Base-by-base conservation (phyloP, 192 early-diverging fungal species). In the Haplosporangium gracile region DNA sequence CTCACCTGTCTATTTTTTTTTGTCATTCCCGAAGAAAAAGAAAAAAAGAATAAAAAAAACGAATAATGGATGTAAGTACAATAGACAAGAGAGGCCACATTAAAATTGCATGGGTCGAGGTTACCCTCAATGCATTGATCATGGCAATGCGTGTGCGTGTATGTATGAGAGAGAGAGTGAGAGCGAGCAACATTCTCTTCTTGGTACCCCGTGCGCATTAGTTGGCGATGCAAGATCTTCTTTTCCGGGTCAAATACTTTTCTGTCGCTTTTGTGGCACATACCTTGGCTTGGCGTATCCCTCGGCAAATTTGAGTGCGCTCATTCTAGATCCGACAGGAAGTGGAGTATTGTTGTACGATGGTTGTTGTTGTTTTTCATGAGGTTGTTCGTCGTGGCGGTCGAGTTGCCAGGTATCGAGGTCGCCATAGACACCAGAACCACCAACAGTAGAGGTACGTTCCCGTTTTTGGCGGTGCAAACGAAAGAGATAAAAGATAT, bases 221-320 rank as follows among this genome's bases (percentile, higher is more conserved):
- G 1, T 57, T 57, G n/a, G 22, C 49, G 20, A 51, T 20, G 49
- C 49, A 20, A 51, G 3, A 51, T 51, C 49, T 4, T 51, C 5
- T 51, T 18, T 51, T 6, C 57, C 8, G 7, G 57, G 5, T 6
- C 22, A 10, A 26, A 10, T 60, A 26, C 10, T 60, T 26, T 60
- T 45, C 43, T 13, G 15, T 36, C 36, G 1, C 36, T 36, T 43
- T 43, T 43, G 42, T 43, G 47, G 2, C 43, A 43, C 63, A 68
- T 80, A 86, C 83, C 57, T 80, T 73, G 84, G 84, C 47, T 86
- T 81, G 38, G 81, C 70, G n/a, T 77, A 86, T 34, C 79, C 84
- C 70, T 81, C 84, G 42, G 75, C 43, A 51, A 86, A 86, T 40
- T 74, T 80, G 34, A 81, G 75, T 29, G 76, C 70, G 24, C 74